These are phyloP conservation scores for Puccinia coronata DNA, from an alignment of 1,284 basidiomycete species.

Conservation along the genomic window DNA sequence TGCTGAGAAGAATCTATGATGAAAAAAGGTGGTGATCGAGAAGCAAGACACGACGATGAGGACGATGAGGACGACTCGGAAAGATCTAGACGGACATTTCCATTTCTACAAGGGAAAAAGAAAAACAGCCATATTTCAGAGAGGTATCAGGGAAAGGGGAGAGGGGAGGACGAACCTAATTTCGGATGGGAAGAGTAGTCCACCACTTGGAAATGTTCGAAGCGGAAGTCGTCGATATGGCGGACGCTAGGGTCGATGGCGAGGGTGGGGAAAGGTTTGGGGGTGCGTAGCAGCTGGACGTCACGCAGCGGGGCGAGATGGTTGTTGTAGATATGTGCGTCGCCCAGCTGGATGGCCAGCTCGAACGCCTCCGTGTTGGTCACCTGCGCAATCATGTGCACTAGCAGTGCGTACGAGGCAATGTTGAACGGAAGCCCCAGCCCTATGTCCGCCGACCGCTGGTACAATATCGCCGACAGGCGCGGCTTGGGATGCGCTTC, in stretches of 20 bases:
- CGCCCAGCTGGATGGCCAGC: slow-evolving; percentile 88
- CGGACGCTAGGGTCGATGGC: slow-evolving; percentile 67
- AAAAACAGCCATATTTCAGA: neutral
- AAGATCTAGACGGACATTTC: neutral
- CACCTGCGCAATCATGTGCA: slow-evolving; percentile 91
- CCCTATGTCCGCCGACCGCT: slow-evolving; percentile 93
- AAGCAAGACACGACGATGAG: no score
- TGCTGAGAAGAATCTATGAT: no score
- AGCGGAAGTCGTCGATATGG: slow-evolving; percentile 80
- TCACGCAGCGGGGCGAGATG: slow-evolving; percentile 79
- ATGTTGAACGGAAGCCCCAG: slow-evolving; percentile 99
- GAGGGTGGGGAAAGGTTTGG: slow-evolving; percentile 80
- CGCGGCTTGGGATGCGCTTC: slow-evolving; percentile 62
- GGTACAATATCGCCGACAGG: slow-evolving; percentile 95
- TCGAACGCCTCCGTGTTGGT: slow-evolving; percentile 83
- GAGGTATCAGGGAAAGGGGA: neutral
- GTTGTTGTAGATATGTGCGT: slow-evolving; percentile 93
- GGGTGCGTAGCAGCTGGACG: slow-evolving; percentile 75
- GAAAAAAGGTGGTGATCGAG: no score
- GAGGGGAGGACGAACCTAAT: slow-evolving; percentile 62
- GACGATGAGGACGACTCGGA: no score
- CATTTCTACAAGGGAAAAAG: neutral
- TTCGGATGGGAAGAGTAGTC: slow-evolving; percentile 81
- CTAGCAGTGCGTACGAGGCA: slow-evolving; percentile 92
- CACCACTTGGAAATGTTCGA: slow-evolving; percentile 79